phyloP scores from a whole-genome alignment of 2,329 filamentous ascomycete species.

The Arachnomyces sp. region DNA sequence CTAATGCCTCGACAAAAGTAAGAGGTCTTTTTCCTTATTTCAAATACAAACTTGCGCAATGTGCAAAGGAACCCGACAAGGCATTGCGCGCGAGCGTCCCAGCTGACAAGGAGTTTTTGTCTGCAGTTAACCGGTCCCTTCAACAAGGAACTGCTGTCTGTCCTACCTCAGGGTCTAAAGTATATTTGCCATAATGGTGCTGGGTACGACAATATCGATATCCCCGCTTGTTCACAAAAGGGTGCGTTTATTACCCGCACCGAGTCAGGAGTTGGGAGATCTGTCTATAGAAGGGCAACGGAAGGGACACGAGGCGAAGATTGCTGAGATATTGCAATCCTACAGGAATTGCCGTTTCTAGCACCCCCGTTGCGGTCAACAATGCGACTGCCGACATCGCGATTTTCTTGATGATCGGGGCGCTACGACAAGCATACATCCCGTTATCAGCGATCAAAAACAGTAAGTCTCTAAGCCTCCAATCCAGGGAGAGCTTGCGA shows the following conservation, averaged over 20 bases:
- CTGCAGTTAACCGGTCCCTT: conserved; percentile 41
- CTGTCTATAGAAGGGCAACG: neutral
- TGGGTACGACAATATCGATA: conserved; percentile 55
- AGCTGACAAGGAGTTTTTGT: neutral
- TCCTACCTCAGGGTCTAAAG: conserved; percentile 39
- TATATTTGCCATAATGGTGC: conserved; percentile 51
- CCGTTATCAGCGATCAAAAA: conserved; percentile 34
- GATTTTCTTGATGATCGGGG: conserved; percentile 43
- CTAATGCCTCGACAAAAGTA: conserved; percentile 48
- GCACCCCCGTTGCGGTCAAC: conserved; percentile 40
- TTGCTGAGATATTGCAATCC: neutral
- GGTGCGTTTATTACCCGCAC: conserved; percentile 16
- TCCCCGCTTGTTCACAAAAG: conserved; percentile 44
- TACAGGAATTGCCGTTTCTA: conserved; percentile 35
- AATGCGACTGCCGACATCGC: conserved; percentile 41
- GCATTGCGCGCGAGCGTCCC: neutral
- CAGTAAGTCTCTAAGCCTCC: conserved; percentile 21
- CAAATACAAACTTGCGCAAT: too few relatives aligned
- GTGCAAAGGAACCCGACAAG: neutral
- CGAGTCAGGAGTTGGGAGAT: neutral
- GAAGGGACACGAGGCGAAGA: neutral
- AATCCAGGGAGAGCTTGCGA: neutral
- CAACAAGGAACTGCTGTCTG: conserved; percentile 39
- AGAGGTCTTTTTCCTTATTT: neutral
- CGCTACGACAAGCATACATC: conserved; percentile 37